phyloP scores from a whole-genome alignment of 495 filamentous ascomycete genomes.

The Platismatia glauca region DNA sequence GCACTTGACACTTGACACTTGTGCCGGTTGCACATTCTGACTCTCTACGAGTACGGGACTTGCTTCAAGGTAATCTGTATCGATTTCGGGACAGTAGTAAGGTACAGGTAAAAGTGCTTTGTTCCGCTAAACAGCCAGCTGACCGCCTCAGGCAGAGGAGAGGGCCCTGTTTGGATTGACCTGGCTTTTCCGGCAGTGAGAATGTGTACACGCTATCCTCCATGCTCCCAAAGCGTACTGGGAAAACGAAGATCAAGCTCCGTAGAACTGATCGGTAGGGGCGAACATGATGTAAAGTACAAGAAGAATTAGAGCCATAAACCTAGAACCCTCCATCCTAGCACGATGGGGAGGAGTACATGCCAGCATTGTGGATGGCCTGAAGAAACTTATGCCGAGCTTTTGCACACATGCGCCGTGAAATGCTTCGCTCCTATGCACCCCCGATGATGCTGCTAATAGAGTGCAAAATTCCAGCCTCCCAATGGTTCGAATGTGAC shows the following conservation, averaged over 20 bases:
- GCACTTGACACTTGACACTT: too few species aligned
- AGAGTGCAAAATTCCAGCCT: constrained; percentile 9
- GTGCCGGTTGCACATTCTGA: too few species aligned
- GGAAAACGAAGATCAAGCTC: background rate
- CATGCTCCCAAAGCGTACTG: background rate
- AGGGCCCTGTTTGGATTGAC: background rate
- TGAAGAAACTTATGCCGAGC: background rate
- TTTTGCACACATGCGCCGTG: constrained; percentile 3
- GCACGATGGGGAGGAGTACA: background rate
- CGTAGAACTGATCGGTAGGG: background rate
- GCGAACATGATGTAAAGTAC: constrained; percentile 7
- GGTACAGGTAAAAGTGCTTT: background rate
- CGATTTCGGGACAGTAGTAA: too few species aligned
- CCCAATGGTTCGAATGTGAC: constrained; percentile 5
- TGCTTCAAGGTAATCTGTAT: too few species aligned
- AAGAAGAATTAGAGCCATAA: constrained; percentile 1
- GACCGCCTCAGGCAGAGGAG: background rate
- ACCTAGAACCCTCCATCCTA: background rate
- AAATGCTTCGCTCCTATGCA: constrained; percentile 9
- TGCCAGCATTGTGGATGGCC: background rate
- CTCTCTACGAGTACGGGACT: too few species aligned
- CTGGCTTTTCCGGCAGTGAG: background rate
- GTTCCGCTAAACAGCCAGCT: background rate
- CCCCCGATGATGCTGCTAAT: constrained; percentile 4
- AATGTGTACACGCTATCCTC: background rate